phyloP scores from a whole-genome alignment of 768 basidiomycete genomes.

The Kwoniella pini region DNA sequence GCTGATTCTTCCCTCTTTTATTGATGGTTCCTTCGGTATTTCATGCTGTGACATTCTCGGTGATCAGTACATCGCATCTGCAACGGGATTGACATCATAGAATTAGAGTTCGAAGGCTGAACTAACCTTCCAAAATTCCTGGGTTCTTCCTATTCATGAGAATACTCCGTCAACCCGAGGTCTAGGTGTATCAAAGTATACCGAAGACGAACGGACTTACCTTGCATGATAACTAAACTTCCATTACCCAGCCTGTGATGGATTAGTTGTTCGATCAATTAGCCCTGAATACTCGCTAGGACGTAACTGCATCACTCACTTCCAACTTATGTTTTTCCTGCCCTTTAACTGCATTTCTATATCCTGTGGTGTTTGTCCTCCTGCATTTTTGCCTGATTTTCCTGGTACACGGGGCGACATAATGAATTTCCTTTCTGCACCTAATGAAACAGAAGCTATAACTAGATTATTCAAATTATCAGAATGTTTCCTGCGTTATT shows the following conservation, averaged over 20 bases:
- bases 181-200: not conserved
- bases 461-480: constrained; percentile 56
- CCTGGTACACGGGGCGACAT: constrained; percentile 51
- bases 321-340: constrained; percentile 46
- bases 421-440: constrained; percentile 56
- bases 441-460: constrained; percentile 57
- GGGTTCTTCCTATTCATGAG: constrained; percentile 46
- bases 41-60: no score
- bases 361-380: not conserved
- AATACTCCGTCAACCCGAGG: not conserved
- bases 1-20: constrained; percentile 55
- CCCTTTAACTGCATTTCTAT: constrained; percentile 20
- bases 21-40: constrained; percentile 55
- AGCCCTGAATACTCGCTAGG: not conserved
- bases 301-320: constrained; percentile 17
- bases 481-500: constrained; percentile 34
- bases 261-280: not conserved
- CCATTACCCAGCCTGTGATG: constrained; percentile 53
- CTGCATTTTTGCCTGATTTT: constrained; percentile 15
- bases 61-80: no score
- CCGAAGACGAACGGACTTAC: constrained; percentile 21
- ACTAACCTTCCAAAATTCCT: constrained; percentile 57
- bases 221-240: constrained; percentile 58
- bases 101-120: no score
- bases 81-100: no score